Evolutionary conservation across 495 filamentous ascomycete species (phyloP), one percentile per base, ranked within the genome.

Genomic region (Aspergillus saccharolyticus): DNA sequence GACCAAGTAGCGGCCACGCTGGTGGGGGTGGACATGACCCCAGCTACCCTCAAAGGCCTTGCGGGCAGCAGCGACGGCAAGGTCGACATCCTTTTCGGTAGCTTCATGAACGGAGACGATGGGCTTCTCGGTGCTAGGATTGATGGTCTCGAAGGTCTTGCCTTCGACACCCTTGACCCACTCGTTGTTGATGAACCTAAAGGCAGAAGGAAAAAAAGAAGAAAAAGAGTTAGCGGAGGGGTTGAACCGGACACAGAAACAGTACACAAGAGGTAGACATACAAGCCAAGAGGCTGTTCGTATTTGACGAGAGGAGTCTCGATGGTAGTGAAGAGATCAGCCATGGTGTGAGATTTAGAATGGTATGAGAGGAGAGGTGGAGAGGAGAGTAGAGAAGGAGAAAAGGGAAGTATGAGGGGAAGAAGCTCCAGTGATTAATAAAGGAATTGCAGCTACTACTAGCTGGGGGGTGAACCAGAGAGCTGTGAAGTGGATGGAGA

Each of bases 171-270:
- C 84, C 77, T 91, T 89, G 61, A 96, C 84, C 70, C 85, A 98
- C 76, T 97, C 91, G 70, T 92, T 92, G 85, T 98, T 97, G 80
- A 98, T 98, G 83, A 96, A 98, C 68, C 92, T 97, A 58, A 39
- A 12, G 10, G 33, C 5, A 39, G 33, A 39, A 6, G 33, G n/a
- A n/a, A n/a, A n/a, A n/a, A n/a, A n/a, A n/a, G n/a, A n/a, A n/a
- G n/a, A n/a, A n/a, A n/a, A n/a, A n/a, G n/a, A n/a, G 33, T 39
- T 39, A 39, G 33, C 14, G 33, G 12, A 9, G 22, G 25, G n/a
- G 14, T 18, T 18, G 20, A n/a, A n/a, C n/a, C n/a, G n/a, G 46
- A 2, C 45, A 8, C 4, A 45, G 14, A 21, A 45, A n/a, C 46
- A 21, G 19, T 15, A 17, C 28, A 15, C 17, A 25, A 44, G 18